These are phyloP conservation scores for Cercis canadensis DNA, from an alignment of 306 rosid genomes.

Conservation along the genomic window DNA sequence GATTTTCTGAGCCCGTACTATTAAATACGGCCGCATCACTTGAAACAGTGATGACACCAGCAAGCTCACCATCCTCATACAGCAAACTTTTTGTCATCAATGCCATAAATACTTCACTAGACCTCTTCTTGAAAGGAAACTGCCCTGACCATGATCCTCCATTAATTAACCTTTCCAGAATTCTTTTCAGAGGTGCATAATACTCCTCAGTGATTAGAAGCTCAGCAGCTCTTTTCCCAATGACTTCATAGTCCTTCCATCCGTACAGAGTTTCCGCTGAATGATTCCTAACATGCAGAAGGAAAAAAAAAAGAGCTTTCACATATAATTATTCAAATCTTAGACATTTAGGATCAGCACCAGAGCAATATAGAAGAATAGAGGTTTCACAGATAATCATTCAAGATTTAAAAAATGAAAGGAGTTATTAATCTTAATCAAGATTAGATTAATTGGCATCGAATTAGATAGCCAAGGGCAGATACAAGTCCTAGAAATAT, in stretches of 20 bases:
- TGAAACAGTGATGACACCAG: conserved; percentile 62
- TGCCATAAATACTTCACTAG: conserved; percentile 68
- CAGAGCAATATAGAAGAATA: too few relatives aligned
- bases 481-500: background rate
- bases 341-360: too few relatives aligned
- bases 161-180: conserved; percentile 51
- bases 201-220: conserved; percentile 55
- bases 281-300: conserved; percentile 58
- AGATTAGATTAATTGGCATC: conserved; percentile 4
- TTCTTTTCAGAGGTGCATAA: conserved; percentile 44
- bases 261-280: conserved; percentile 71
- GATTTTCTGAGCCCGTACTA: conserved; percentile 33
- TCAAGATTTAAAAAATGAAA: background rate
- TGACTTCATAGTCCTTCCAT: conserved; percentile 72
- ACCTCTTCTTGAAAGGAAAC: conserved; percentile 74
- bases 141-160: conserved; percentile 75
- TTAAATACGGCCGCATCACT: conserved; percentile 57
- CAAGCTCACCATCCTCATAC: conserved; percentile 65
- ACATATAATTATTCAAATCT: too few relatives aligned
- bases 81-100: conserved; percentile 63
- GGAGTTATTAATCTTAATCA: background rate
- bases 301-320: too few relatives aligned
- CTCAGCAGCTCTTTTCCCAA: conserved; percentile 52
- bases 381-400: background rate
- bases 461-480: conserved; percentile 7